Evolutionary conservation across 352 stramenopile species (phyloP).

Genomic region (Globisporangium paddicum): DNA sequence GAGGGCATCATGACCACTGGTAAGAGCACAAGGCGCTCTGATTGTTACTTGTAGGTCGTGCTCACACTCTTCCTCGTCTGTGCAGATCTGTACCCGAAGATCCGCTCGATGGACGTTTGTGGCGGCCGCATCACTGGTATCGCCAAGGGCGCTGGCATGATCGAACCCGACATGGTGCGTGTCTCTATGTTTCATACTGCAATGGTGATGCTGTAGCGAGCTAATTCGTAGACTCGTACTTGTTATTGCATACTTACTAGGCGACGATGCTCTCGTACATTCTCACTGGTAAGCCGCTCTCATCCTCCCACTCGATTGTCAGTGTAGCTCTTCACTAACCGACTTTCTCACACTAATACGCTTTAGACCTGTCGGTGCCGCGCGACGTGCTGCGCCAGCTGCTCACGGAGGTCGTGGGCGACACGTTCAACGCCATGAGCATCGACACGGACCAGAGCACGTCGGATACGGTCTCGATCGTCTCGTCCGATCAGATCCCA

Average conservation of each 20-base stretch:
- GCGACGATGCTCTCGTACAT: conserved; percentile 88
- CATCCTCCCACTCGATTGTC: conserved; percentile 14
- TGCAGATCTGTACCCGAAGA: conserved; percentile 87
- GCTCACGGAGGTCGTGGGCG: conserved; percentile 74
- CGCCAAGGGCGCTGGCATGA: conserved; percentile 98
- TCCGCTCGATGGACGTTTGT: conserved; percentile 77
- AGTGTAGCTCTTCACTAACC: not conserved
- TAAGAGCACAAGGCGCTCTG: too few species aligned
- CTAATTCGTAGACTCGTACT: conserved; percentile 16
- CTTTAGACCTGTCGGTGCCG: conserved; percentile 64
- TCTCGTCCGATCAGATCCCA: conserved; percentile 93
- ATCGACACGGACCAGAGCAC: conserved; percentile 98
- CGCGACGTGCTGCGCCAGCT: conserved; percentile 75
- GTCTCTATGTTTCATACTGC: conserved; percentile 7
- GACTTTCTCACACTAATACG: not conserved
- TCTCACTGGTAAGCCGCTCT: conserved; percentile 56
- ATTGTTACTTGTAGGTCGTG: not conserved
- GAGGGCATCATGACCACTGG: conserved; percentile 98
- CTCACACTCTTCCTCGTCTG: not conserved
- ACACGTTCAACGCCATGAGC: conserved; percentile 93
- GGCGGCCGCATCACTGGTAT: conserved; percentile 94
- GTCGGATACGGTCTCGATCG: conserved; percentile 95
- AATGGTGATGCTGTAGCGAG: conserved; percentile 35
- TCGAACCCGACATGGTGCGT: conserved; percentile 97
- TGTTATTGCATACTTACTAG: not conserved